Percentiles rank a stretch among this genome's conserved stretches.
These are phyloP conservation scores for Sugiyamaella floridensis DNA, from an alignment of 805 yeast species.

Conservation along the genomic window DNA sequence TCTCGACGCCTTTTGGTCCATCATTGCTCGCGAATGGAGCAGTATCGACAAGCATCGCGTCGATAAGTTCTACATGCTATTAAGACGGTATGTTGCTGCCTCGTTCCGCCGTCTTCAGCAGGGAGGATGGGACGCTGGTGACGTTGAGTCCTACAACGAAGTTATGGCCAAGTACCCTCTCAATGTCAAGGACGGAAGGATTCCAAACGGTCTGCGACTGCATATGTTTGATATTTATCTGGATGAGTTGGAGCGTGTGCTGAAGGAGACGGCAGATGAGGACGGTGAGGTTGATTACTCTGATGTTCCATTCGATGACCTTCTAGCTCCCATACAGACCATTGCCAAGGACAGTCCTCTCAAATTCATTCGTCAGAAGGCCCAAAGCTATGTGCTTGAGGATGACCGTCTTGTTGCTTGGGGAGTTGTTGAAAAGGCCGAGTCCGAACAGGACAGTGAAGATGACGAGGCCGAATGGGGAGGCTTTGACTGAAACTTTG, in stretches of 20 bases:
- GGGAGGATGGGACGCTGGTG: constrained; percentile 47
- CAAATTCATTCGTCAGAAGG: constrained; percentile 60
- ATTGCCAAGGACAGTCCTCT: constrained; percentile 43
- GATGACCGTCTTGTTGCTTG: constrained; percentile 61
- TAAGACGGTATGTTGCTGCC: constrained; percentile 68
- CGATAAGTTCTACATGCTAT: constrained; percentile 76
- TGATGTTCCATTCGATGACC: constrained; percentile 44
- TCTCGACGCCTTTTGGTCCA: constrained; percentile 71
- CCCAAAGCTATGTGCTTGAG: constrained; percentile 55
- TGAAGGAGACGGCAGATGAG: constrained; percentile 43
- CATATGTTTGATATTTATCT: constrained; percentile 78
- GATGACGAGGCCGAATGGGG: constrained; percentile 32
- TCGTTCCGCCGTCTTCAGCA: constrained; percentile 49
- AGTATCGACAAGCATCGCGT: constrained; percentile 74
- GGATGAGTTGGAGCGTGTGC: constrained; percentile 72
- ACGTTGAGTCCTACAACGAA: constrained; percentile 36
- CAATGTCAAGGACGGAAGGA: constrained; percentile 47
- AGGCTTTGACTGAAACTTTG: constrained; percentile 27
- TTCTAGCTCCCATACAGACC: constrained; percentile 55
- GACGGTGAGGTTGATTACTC: constrained; percentile 31
- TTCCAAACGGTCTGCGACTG: constrained; percentile 71
- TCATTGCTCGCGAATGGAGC: constrained; percentile 77
- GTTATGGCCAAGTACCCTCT: constrained; percentile 37
- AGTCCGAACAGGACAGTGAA: constrained; percentile 26
- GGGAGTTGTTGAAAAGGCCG: constrained; percentile 37